phyloP scores from a whole-genome alignment of 805 yeast genomes.

The Huiozyma naganishii region DNA sequence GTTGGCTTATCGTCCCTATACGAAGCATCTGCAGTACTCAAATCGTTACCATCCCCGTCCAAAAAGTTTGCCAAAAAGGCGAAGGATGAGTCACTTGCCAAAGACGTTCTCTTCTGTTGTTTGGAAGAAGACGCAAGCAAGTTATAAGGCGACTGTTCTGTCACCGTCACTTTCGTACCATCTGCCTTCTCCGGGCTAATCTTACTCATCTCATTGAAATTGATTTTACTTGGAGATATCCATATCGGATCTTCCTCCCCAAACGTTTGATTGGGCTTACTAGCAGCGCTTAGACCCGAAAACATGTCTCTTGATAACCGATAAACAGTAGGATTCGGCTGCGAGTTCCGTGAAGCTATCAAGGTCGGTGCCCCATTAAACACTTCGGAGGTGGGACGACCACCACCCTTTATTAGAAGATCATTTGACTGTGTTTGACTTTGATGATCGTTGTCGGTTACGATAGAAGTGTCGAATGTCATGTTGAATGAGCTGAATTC shows the following conservation, averaged over 20 bases:
- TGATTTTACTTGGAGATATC: constrained; percentile 27
- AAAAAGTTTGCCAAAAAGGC: constrained; percentile 32
- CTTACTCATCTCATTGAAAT: constrained; percentile 13
- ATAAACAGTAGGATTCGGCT: constrained; percentile 5
- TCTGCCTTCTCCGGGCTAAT: constrained; percentile 1
- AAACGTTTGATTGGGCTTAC: not conserved
- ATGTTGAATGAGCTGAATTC: constrained; percentile 26
- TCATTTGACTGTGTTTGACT: not conserved
- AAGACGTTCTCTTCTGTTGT: too few species aligned
- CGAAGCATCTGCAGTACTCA: constrained; percentile 2
- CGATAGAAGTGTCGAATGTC: constrained; percentile 17
- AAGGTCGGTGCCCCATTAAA: not conserved
- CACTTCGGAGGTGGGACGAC: not conserved
- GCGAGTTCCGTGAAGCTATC: not conserved
- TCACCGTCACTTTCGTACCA: not conserved
- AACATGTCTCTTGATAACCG: constrained; percentile 7
- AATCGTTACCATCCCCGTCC: constrained; percentile 2
- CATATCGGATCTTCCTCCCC: constrained; percentile 24
- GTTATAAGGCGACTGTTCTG: too few species aligned
- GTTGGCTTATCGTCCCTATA: constrained; percentile 12
- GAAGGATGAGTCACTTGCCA: constrained; percentile 31
- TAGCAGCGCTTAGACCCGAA: constrained; percentile 3
- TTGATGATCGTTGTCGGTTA: not conserved
- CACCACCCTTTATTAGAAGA: not conserved
- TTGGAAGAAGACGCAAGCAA: too few species aligned